Evolutionary conservation across 2,329 filamentous ascomycete genomes (phyloP).

Genomic region (Aphanocladium album): DNA sequence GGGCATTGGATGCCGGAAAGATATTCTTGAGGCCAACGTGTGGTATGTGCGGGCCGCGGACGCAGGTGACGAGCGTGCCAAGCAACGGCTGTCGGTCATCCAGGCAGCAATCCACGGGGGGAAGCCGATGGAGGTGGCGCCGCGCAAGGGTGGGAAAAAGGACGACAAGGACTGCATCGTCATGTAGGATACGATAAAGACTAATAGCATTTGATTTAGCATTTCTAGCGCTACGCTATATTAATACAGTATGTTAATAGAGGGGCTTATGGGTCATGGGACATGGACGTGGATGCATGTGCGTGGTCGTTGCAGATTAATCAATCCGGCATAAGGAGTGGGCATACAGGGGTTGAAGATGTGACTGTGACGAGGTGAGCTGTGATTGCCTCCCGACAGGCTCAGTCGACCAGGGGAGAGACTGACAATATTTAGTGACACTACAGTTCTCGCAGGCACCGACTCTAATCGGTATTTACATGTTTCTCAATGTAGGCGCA

Average conservation of each 20-base stretch:
- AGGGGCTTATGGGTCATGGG: neutral
- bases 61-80: constrained; percentile 83
- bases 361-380: too few relatives aligned
- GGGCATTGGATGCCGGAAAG: constrained; percentile 91
- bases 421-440: too few relatives aligned
- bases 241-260: constrained; percentile 7
- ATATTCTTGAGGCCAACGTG: constrained; percentile 93
- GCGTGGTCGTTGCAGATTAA: too few relatives aligned
- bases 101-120: constrained; percentile 66
- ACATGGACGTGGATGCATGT: neutral
- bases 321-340: too few relatives aligned
- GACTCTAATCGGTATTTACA: neutral
- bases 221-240: constrained; percentile 10
- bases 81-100: constrained; percentile 80
- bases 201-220: constrained; percentile 13
- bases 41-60: constrained; percentile 98
- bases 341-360: too few relatives aligned
- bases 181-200: constrained; percentile 37
- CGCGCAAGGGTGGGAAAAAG: constrained; percentile 40
- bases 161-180: constrained; percentile 54
- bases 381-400: too few relatives aligned
- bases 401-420: too few relatives aligned
- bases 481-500: neutral
- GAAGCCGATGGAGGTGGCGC: constrained; percentile 51
- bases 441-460: too few relatives aligned